A percentile compares a stretch with the other conserved stretches of the same genome.
These are phyloP conservation scores for Fusarium paranaense DNA, from an alignment of 2,329 filamentous ascomycete species.

Conservation along the genomic window DNA sequence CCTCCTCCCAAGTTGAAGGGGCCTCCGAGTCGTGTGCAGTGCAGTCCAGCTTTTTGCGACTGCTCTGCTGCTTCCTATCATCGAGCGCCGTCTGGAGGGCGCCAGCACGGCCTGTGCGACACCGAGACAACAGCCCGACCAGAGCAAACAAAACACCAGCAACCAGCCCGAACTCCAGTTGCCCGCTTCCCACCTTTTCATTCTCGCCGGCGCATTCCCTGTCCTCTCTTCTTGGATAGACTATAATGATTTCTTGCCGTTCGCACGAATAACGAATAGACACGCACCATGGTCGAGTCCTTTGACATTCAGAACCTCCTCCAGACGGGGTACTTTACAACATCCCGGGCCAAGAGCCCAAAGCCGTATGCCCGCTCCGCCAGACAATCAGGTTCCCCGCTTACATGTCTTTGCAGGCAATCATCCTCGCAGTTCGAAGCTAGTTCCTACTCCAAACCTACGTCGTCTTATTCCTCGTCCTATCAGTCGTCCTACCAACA, in stretches of 20 bases:
- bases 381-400: slow-evolving; percentile 2
- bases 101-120: slow-evolving; percentile 40
- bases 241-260: slow-evolving; percentile 39
- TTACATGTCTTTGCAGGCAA: slow-evolving; percentile 32
- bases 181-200: slow-evolving; percentile 6
- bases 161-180: slow-evolving; percentile 8
- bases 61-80: slow-evolving; percentile 5
- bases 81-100: slow-evolving; percentile 25
- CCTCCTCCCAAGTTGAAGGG: slow-evolving; percentile 1
- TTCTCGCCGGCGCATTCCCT: slow-evolving; percentile 19
- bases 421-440: slow-evolving; percentile 33
- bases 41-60: neutral
- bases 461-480: slow-evolving; percentile 19
- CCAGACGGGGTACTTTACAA: slow-evolving; percentile 63
- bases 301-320: slow-evolving; percentile 60
- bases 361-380: slow-evolving; percentile 40
- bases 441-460: slow-evolving; percentile 29
- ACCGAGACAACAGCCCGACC: slow-evolving; percentile 10
- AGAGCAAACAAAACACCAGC: slow-evolving; percentile 30
- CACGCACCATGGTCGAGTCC: slow-evolving; percentile 56
- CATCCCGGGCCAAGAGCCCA: slow-evolving; percentile 55
- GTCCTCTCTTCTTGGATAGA: slow-evolving; percentile 16
- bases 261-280: slow-evolving; percentile 22
- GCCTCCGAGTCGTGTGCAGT: neutral
- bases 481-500: slow-evolving; percentile 34